phyloP scores from a whole-genome alignment of 495 filamentous ascomycete genomes.

The Penicillium maclennaniae region DNA sequence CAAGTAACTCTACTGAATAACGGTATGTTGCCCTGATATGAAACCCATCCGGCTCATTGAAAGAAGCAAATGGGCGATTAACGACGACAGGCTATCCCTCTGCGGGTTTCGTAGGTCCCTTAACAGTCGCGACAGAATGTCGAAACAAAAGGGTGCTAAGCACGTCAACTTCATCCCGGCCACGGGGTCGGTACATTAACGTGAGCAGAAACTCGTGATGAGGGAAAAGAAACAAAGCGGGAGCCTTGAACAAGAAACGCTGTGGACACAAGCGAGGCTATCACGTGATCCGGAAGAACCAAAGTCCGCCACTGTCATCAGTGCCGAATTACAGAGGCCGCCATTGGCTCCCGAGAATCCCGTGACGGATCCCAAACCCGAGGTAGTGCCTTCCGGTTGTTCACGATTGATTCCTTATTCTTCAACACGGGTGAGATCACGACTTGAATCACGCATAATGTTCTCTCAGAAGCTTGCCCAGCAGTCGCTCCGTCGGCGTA shows the following conservation, averaged over 20 bases:
- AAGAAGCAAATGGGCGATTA: constrained; percentile 55
- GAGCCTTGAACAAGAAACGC: constrained; percentile 12
- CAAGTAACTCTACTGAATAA: background rate
- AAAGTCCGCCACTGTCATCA: constrained; percentile 31
- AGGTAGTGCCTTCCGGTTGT: constrained; percentile 44
- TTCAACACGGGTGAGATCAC: constrained; percentile 16
- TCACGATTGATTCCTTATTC: constrained; percentile 19
- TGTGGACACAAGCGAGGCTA: constrained; percentile 17
- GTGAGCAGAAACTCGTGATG: constrained; percentile 47
- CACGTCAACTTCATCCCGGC: constrained; percentile 45
- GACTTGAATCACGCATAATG: constrained; percentile 46
- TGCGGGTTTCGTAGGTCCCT: constrained; percentile 40
- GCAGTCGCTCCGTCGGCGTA: constrained; percentile 68
- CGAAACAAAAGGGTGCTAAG: constrained; percentile 44
- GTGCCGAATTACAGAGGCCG: constrained; percentile 20
- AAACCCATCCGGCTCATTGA: constrained; percentile 49
- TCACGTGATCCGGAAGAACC: constrained; percentile 31
- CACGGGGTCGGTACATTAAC: constrained; percentile 28
- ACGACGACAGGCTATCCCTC: constrained; percentile 50
- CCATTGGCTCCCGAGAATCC: constrained; percentile 37
- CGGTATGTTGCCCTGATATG: constrained; percentile 51
- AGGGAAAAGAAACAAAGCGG: constrained; percentile 22
- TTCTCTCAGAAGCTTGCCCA: constrained; percentile 62
- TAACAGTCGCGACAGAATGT: constrained; percentile 48
- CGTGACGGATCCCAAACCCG: constrained; percentile 38